Conservation (phyloP, 2,329 filamentous ascomycete species). For the Oidium heveae region DNA sequence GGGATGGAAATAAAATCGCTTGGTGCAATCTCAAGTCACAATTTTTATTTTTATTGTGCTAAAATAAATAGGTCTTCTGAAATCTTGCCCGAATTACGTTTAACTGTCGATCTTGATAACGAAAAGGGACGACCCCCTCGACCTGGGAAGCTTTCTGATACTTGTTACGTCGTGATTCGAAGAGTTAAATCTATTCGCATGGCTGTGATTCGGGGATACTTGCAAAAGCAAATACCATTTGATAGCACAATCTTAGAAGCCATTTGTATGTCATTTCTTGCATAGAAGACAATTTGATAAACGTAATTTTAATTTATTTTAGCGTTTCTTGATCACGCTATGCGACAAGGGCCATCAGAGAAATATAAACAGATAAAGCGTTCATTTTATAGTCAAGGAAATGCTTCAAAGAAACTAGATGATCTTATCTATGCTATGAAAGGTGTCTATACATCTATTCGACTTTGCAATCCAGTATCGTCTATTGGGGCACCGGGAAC, state of each 20-base stretch:
- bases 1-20: conserved; percentile 62
- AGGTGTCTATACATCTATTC: conserved; percentile 68
- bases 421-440: conserved; percentile 55
- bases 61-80: conserved; percentile 13
- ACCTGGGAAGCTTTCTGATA: conserved; percentile 14
- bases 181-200: conserved; percentile 46
- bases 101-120: conserved; percentile 47
- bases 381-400: conserved; percentile 39
- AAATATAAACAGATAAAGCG: conserved; percentile 49
- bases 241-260: conserved; percentile 48
- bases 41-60: not conserved
- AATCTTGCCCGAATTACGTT: conserved; percentile 23
- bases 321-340: conserved; percentile 69
- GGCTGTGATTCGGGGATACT: conserved; percentile 36
- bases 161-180: conserved; percentile 34
- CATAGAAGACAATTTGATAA: not conserved
- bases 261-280: conserved; percentile 29
- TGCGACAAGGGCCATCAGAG: conserved; percentile 54
- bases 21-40: conserved; percentile 30
- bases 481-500: conserved; percentile 17
- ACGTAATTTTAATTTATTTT: conserved; percentile 1
- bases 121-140: conserved; percentile 21
- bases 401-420: conserved; percentile 23
- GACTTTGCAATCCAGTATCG: conserved; percentile 34
- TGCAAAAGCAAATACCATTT: conserved; percentile 32